phyloP scores from a whole-genome alignment of 2,329 filamentous ascomycete genomes.

The Aspergillus nomiae region DNA sequence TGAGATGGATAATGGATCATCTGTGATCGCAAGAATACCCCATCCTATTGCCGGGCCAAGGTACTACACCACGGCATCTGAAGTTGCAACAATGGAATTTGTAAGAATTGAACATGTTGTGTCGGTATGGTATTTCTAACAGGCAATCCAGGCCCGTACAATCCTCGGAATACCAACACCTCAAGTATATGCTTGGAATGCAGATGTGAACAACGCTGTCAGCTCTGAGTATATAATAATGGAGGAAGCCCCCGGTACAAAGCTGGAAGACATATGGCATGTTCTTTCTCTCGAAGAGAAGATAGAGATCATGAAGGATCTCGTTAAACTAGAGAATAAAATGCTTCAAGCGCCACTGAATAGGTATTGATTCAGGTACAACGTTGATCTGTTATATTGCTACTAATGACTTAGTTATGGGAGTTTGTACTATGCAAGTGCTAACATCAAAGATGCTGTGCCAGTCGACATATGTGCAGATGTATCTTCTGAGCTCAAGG shows the following conservation, averaged over 20 bases:
- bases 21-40: conserved; percentile 24
- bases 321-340: conserved; percentile 42
- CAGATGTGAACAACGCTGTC: conserved; percentile 22
- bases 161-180: conserved; percentile 20
- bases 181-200: conserved; percentile 24
- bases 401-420: conserved; percentile 35
- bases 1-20: conserved; percentile 23
- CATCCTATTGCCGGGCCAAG: conserved; percentile 25
- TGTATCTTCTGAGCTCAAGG: conserved; percentile 13
- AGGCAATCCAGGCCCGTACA: conserved; percentile 15
- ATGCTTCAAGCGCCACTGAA: conserved; percentile 39
- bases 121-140: neutral
- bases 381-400: neutral
- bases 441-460: conserved; percentile 15
- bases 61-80: conserved; percentile 25
- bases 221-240: conserved; percentile 33
- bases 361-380: conserved; percentile 24
- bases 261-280: conserved; percentile 30
- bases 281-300: conserved; percentile 26
- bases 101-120: conserved; percentile 12
- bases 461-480: conserved; percentile 28
- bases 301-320: conserved; percentile 27
- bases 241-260: conserved; percentile 31
- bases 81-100: conserved; percentile 31
- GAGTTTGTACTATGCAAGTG: conserved; percentile 39